Conservation (phyloP, 495 filamentous ascomycete genomes). For the Bacidia rubella region DNA sequence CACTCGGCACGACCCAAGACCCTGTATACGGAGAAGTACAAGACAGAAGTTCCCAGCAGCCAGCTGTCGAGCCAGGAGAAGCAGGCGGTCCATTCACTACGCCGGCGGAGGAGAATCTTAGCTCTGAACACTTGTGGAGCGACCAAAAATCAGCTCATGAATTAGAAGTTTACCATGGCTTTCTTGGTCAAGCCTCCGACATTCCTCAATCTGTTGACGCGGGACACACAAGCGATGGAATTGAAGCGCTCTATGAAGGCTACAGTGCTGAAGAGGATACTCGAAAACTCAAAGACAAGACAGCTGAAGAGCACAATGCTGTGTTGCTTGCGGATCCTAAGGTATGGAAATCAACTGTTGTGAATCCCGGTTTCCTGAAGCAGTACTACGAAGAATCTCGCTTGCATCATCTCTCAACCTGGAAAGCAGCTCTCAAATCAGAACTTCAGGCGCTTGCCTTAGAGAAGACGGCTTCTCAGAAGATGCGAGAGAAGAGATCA, state of each 20-base stretch:
- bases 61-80: too few relatives aligned
- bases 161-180: too few relatives aligned
- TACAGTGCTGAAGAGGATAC: not conserved
- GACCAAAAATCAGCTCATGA: too few relatives aligned
- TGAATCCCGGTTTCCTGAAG: conserved; percentile 81
- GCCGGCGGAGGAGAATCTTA: too few relatives aligned
- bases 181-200: too few relatives aligned
- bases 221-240: not conserved
- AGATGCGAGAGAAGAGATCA: conserved; percentile 29
- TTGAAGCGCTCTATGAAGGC: not conserved
- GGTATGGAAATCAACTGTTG: conserved; percentile 71
- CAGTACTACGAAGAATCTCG: conserved; percentile 91
- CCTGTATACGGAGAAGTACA: too few relatives aligned
- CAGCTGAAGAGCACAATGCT: conserved; percentile 71
- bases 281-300: conserved; percentile 11
- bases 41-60: too few relatives aligned
- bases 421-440: conserved; percentile 88
- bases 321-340: conserved; percentile 65
- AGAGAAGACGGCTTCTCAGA: conserved; percentile 48
- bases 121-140: too few relatives aligned
- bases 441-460: conserved; percentile 65
- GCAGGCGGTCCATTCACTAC: too few relatives aligned
- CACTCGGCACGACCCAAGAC: too few relatives aligned
- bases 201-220: not conserved
- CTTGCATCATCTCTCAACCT: conserved; percentile 84